Conservation (phyloP, 2,329 filamentous ascomycete genomes). For the Penicillium sclerotigenum region DNA sequence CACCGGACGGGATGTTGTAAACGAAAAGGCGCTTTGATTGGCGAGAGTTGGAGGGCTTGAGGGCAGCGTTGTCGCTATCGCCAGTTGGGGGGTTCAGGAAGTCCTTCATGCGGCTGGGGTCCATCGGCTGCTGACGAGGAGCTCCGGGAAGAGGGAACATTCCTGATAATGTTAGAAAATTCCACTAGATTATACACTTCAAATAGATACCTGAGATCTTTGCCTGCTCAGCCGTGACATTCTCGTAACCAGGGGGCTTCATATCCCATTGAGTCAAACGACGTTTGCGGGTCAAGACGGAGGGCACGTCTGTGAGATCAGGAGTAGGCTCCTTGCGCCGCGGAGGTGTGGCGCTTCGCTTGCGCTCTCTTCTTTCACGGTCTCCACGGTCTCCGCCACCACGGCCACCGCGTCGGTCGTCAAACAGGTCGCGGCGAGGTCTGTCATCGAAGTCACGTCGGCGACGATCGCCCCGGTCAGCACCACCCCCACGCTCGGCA, state of each 20-base stretch:
- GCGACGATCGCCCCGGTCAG: slow-evolving; percentile 56
- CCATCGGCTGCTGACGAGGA: slow-evolving; percentile 91
- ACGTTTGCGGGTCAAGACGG: slow-evolving; percentile 80
- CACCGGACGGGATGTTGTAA: slow-evolving; percentile 71
- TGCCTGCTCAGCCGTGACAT: slow-evolving; percentile 95
- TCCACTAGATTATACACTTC: background rate
- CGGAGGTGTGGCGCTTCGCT: slow-evolving; percentile 74
- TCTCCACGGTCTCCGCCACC: slow-evolving; percentile 31
- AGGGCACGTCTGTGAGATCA: slow-evolving; percentile 81
- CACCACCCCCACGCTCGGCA: slow-evolving; percentile 11
- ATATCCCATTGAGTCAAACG: slow-evolving; percentile 99
- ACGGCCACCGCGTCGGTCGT: slow-evolving; percentile 52
- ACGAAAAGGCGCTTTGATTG: slow-evolving; percentile 91
- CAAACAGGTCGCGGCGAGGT: slow-evolving; percentile 58
- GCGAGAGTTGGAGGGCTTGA: slow-evolving; percentile 89
- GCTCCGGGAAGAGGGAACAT: slow-evolving; percentile 98
- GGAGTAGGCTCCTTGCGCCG: slow-evolving; percentile 94
- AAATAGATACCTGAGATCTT: slow-evolving; percentile 71
- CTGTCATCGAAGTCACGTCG: slow-evolving; percentile 64
- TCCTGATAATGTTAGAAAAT: slow-evolving; percentile 44
- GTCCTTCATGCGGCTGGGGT: slow-evolving; percentile 86
- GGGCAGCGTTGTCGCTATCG: slow-evolving; percentile 65
- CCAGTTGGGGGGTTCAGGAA: slow-evolving; percentile 89
- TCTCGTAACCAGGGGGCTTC: slow-evolving; percentile 96
- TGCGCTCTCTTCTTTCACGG: slow-evolving; percentile 53